Evolutionary conservation across 495 filamentous ascomycete genomes (phyloP).

Genomic region (Talaromyces proteolyticus): DNA sequence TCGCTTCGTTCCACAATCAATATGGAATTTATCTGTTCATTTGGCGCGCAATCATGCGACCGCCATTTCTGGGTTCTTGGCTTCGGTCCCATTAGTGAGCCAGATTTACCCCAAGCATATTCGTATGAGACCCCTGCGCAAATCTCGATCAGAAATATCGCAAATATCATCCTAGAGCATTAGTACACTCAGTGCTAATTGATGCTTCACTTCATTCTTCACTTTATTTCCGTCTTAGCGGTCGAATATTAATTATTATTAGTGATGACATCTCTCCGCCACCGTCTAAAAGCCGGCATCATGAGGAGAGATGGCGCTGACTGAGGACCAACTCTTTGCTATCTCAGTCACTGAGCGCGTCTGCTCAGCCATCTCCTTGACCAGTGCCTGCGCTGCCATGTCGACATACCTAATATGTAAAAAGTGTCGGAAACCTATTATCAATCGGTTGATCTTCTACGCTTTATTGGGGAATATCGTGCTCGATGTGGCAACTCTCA

Average conservation of each 20-base stretch:
- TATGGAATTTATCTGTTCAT: neutral
- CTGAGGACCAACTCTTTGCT: constrained; percentile 23
- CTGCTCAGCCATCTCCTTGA: constrained; percentile 63
- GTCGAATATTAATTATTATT: neutral
- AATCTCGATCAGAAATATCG: neutral
- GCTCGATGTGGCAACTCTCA: constrained; percentile 72
- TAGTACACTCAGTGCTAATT: neutral
- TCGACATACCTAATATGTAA: neutral
- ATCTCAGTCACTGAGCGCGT: constrained; percentile 59
- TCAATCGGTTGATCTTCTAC: constrained; percentile 81
- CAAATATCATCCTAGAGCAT: neutral
- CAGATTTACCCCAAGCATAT: no score
- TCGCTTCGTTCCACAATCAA: neutral
- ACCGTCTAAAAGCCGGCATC: neutral
- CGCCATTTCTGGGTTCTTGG: neutral
- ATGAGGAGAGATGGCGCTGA: constrained; percentile 13
- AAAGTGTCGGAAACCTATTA: constrained; percentile 54
- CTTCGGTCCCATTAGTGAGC: neutral
- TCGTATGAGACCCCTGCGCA: neutral
- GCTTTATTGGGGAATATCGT: constrained; percentile 79
- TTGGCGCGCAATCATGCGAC: neutral
- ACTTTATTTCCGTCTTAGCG: no score
- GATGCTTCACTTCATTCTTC: neutral
- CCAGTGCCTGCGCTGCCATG: constrained; percentile 45
- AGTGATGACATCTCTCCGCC: neutral